Evolutionary conservation across 331 rosid species (phyloP), one percentile per base, ranked within the genome.

Genomic region (Phaseolus coccineus): DNA sequence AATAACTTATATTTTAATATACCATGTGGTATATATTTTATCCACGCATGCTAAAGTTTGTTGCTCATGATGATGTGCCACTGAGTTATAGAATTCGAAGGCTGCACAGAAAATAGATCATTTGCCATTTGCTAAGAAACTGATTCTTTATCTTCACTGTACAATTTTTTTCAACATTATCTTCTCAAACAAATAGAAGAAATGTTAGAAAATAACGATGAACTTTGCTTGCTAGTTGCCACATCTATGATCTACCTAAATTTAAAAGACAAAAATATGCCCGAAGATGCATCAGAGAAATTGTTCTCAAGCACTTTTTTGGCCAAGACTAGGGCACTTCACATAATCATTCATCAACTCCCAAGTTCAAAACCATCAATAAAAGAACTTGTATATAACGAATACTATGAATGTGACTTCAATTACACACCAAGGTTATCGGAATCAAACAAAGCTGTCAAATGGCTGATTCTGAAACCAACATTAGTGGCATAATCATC

Each of bases 401-500:
- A 52, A 37, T 5, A 58, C 14, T 13, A 46, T 72, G 16, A 16
- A 19, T 2, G 28, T 8, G 56, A n/a, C 52, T 59, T 22, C 63
- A 33, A 69, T 69, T 55, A 25, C 39, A 79, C 10, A 12, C 79
- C 81, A 31, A 75, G 42, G 33, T 47, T 19, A 53, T 76, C 67
- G 0, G 68, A 53, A 63, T 69, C 73, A 5, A 86, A 40, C 4
- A 47, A 82, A 28, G 81, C 24, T n/a, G 81, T 57, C 76, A 86
- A 69, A 28, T 72, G 73, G 7, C 87, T 63, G 10, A 80, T 48
- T 77, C 77, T 83, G 65, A 86, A 83, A 4, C 80, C 83, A 37
- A 40, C 37, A n/a, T 39, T 80, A 0, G 28, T 46, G 37, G 25
- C 81, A 56, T 46, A 77, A 73, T 37, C 69, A 73, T 16, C 69